Conservation (phyloP, 2,329 filamentous ascomycete species). For the Paradendryphiella salina region DNA sequence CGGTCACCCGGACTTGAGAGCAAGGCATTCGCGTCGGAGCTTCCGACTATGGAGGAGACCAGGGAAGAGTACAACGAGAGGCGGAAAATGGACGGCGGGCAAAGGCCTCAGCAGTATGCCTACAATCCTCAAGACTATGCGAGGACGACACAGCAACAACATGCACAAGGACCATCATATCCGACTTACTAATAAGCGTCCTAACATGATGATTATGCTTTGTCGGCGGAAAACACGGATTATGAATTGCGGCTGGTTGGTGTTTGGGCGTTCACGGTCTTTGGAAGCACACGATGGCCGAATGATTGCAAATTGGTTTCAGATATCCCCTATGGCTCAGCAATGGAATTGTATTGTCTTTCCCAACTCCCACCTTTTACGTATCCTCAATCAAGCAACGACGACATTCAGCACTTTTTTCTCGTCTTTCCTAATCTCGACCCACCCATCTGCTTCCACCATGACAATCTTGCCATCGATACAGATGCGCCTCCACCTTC, state of each 20-base stretch:
- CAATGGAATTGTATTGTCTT: constrained; percentile 7
- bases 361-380: background rate
- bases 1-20: constrained; percentile 42
- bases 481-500: constrained; percentile 80
- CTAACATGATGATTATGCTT: background rate
- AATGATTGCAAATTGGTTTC: background rate
- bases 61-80: constrained; percentile 37
- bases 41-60: constrained; percentile 45
- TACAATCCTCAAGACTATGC: constrained; percentile 46
- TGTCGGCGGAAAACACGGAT: background rate
- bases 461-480: constrained; percentile 88
- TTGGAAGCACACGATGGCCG: background rate
- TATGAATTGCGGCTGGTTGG: background rate
- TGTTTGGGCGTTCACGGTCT: no score
- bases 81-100: constrained; percentile 20
- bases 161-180: constrained; percentile 14
- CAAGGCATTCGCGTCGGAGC: constrained; percentile 39
- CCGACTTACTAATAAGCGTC: background rate
- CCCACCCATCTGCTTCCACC: constrained; percentile 69
- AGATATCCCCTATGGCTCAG: constrained; percentile 7
- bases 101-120: constrained; percentile 29
- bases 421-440: constrained; percentile 63
- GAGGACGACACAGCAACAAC: constrained; percentile 19
- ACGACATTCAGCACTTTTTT: constrained; percentile 47
- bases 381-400: background rate